Conservation (phyloP, 1,284 basidiomycete species). For the Pterula multifida region DNA sequence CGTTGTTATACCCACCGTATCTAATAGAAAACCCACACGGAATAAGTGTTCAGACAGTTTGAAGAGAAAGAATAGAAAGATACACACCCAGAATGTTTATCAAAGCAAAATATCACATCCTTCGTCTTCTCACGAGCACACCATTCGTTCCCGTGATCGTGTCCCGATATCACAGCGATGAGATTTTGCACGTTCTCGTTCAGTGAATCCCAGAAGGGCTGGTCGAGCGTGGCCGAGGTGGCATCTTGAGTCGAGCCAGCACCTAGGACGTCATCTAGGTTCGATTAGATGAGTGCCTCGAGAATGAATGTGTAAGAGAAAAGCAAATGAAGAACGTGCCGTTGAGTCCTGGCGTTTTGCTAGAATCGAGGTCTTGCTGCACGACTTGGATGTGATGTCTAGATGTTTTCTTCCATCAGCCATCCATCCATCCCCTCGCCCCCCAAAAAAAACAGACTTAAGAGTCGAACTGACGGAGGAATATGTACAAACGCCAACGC, state of each 20-base stretch:
- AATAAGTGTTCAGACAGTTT: neutral
- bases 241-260: slow-evolving; percentile 47
- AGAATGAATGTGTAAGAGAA: neutral
- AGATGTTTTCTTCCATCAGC: slow-evolving; percentile 1
- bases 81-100: slow-evolving; percentile 57
- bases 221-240: slow-evolving; percentile 30
- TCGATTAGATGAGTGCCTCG: neutral
- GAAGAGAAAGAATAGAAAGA: neutral
- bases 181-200: slow-evolving; percentile 50
- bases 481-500: slow-evolving; percentile 63
- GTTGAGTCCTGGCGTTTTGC: slow-evolving; percentile 47
- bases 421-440: neutral
- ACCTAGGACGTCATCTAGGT: slow-evolving; percentile 39
- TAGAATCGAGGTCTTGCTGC: slow-evolving; percentile 34
- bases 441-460: neutral
- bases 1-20: slow-evolving; percentile 47
- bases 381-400: slow-evolving; percentile 42
- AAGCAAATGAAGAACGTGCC: slow-evolving; percentile 24
- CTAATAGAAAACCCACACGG: slow-evolving; percentile 18
- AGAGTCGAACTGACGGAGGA: slow-evolving; percentile 44
- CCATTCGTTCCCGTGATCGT: slow-evolving; percentile 67
- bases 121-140: slow-evolving; percentile 50
- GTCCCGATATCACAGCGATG: slow-evolving; percentile 53
- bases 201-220: slow-evolving; percentile 48
- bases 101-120: slow-evolving; percentile 56